Evolutionary conservation across 2,329 filamentous ascomycete genomes (phyloP).

Genomic region (Venturia nashicola): DNA sequence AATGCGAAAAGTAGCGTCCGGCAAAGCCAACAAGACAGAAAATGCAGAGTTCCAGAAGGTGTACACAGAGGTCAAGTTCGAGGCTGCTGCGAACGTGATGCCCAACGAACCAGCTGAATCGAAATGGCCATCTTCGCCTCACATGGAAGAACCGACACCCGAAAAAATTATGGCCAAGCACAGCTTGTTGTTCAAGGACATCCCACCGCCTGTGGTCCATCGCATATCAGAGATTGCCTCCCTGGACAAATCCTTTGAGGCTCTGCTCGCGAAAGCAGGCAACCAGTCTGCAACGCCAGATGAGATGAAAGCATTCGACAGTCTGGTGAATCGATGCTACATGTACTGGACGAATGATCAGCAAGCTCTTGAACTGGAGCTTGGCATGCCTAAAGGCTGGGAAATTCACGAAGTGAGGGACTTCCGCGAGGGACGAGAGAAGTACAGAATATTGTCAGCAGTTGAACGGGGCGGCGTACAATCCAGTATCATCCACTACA

Average conservation of each 20-base stretch:
- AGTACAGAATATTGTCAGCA: not conserved
- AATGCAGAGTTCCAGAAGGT: not conserved
- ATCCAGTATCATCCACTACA: not conserved
- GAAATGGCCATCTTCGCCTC: not conserved
- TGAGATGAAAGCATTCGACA: not conserved
- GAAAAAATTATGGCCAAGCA: not conserved
- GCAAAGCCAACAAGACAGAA: not conserved
- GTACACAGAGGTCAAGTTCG: not conserved
- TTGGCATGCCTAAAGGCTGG: not conserved
- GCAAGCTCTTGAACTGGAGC: not conserved
- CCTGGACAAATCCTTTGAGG: not conserved
- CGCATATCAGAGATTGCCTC: not conserved
- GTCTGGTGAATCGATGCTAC: not conserved
- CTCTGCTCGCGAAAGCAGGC: not conserved
- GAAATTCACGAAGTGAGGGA: not conserved
- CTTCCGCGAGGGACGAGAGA: not conserved
- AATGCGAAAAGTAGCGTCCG: not conserved
- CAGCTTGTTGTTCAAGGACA: not conserved
- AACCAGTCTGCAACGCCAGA: not conserved
- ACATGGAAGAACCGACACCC: not conserved
- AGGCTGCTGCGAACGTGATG: not conserved
- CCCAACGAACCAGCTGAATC: not conserved
- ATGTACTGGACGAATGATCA: not conserved
- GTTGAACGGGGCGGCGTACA: not conserved
- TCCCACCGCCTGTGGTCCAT: not conserved